These are phyloP conservation scores for Colletotrichum sp. DNA, from an alignment of 2,329 filamentous ascomycete genomes.

Conservation along the genomic window DNA sequence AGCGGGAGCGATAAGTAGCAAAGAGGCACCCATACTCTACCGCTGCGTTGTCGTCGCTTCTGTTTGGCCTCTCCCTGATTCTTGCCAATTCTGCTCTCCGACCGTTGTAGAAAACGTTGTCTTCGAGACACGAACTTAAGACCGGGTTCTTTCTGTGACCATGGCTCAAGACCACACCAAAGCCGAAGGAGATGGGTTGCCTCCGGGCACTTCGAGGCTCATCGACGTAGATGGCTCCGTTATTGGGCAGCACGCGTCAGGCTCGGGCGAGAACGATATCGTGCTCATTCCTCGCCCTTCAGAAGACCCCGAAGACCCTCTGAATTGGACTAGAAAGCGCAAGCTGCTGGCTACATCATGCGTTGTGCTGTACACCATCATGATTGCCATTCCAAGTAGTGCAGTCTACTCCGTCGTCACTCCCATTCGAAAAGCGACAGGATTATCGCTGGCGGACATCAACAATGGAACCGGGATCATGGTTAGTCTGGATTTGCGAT, in stretches of 20 bases:
- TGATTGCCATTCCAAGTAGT: slow-evolving; percentile 40
- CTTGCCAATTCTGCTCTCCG: neutral
- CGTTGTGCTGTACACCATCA: slow-evolving; percentile 26
- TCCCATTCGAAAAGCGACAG: slow-evolving; percentile 35
- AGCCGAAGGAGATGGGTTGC: neutral
- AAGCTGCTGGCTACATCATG: slow-evolving; percentile 25
- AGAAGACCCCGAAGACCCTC: slow-evolving; percentile 28
- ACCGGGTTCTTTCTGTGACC: rapidly evolving
- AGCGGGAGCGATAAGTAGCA: neutral
- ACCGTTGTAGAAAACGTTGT: neutral
- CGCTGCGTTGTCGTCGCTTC: neutral
- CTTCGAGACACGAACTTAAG: too few relatives aligned
- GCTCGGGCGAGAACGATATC: slow-evolving; percentile 19
- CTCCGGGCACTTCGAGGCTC: slow-evolving; percentile 6
- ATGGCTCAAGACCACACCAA: neutral
- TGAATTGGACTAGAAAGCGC: slow-evolving; percentile 27
- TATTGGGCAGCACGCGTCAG: neutral
- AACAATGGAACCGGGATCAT: slow-evolving; percentile 45
- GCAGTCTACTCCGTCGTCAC: slow-evolving; percentile 44
- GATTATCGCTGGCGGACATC: slow-evolving; percentile 35
- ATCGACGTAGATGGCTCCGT: slow-evolving; percentile 4
- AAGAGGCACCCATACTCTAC: neutral
- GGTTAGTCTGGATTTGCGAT: neutral
- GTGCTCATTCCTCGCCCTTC: slow-evolving; percentile 27
- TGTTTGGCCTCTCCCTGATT: neutral